These are phyloP conservation scores for Serendipita vermifera DNA, from an alignment of 768 basidiomycete genomes.

Conservation along the genomic window DNA sequence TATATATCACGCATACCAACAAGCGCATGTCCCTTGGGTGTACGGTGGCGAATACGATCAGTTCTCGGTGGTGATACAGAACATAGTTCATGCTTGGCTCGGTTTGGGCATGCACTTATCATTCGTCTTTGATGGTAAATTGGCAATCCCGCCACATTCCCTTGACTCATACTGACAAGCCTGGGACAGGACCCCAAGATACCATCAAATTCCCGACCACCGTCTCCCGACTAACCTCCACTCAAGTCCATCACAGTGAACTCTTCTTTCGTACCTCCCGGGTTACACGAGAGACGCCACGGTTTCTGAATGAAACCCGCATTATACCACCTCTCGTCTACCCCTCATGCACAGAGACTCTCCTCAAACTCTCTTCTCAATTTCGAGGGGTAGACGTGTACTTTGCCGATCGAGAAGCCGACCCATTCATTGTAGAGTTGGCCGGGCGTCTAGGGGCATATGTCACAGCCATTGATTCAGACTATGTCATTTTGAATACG, in stretches of 20 bases:
- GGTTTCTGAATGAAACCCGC: constrained; percentile 59
- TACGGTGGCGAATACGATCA: constrained; percentile 69
- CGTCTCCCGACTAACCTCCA: constrained; percentile 43
- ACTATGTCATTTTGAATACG: constrained; percentile 65
- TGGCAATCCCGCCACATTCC: neutral
- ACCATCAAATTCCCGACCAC: constrained; percentile 60
- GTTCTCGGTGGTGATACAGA: constrained; percentile 37
- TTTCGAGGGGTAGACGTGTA: constrained; percentile 10
- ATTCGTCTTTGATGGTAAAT: constrained; percentile 75
- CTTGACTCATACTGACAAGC: constrained; percentile 20
- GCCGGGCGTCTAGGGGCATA: constrained; percentile 61
- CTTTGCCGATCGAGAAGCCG: constrained; percentile 16
- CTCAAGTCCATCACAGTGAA: constrained; percentile 45
- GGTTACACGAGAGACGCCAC: constrained; percentile 44
- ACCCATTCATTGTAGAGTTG: constrained; percentile 50
- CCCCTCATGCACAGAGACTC: constrained; percentile 42
- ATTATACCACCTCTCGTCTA: constrained; percentile 61
- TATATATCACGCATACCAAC: constrained; percentile 53
- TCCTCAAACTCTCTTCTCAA: constrained; percentile 22
- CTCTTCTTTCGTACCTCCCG: constrained; percentile 74
- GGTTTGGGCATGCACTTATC: constrained; percentile 47
- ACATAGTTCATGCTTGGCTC: constrained; percentile 54
- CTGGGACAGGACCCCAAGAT: constrained; percentile 44
- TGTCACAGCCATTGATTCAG: constrained; percentile 69
- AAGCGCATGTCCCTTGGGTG: constrained; percentile 61